Conservation (phyloP, 2,329 filamentous ascomycete genomes). For the Corinectria fuckeliana region DNA sequence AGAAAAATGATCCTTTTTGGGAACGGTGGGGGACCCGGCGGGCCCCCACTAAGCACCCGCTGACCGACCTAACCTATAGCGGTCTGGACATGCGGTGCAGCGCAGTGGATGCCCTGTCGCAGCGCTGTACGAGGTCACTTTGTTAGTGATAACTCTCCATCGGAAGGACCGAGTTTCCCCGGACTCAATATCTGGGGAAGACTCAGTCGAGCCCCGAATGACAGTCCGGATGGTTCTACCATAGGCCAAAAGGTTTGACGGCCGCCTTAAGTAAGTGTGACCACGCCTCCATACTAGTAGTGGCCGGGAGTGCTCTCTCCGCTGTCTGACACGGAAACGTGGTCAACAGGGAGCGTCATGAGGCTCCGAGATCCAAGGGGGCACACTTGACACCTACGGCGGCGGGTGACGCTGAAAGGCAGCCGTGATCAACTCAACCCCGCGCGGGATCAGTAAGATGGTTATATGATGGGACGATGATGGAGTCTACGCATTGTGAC, state of each 20-base stretch:
- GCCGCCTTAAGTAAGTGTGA: not conserved
- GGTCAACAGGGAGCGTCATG: slow-evolving; percentile 11
- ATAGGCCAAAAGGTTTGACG: not conserved
- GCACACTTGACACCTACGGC: not conserved
- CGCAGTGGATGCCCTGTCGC: not conserved
- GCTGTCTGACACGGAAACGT: not conserved
- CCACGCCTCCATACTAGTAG: not conserved
- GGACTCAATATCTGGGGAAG: not conserved
- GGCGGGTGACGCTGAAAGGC: not conserved
- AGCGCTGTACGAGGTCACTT: not conserved
- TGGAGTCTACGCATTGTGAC: not conserved
- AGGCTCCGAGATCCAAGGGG: not conserved
- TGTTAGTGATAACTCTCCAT: not conserved
- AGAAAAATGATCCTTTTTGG: not conserved
- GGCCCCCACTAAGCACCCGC: not conserved
- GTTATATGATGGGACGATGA: not conserved
- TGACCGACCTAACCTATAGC: no score
- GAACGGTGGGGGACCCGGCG: not conserved
- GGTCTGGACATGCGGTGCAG: not conserved
- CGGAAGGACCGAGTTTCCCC: not conserved
- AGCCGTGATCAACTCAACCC: not conserved
- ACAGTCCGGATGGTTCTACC: not conserved
- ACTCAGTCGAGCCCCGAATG: no score
- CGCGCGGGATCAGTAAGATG: not conserved
- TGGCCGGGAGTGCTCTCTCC: not conserved